Conservation (phyloP, 2,329 filamentous ascomycete genomes). For the Passalora sequoiae region DNA sequence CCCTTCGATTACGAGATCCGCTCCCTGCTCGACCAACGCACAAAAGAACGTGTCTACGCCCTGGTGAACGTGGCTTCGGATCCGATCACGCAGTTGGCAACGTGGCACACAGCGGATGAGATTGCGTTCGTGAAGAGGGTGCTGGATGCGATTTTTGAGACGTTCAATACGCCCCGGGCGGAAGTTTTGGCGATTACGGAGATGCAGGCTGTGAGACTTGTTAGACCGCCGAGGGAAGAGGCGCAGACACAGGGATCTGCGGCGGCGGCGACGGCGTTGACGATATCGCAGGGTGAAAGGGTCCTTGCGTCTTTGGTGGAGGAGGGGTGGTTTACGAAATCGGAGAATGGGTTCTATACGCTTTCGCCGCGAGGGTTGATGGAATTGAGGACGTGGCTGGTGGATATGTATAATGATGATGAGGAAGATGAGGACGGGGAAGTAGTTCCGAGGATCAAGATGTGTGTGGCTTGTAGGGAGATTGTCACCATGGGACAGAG, state of each 20-base stretch:
- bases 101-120: conserved; percentile 73
- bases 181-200: conserved; percentile 79
- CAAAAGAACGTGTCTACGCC: conserved; percentile 63
- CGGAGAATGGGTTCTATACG: conserved; percentile 64
- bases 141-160: conserved; percentile 87
- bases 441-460: conserved; percentile 77
- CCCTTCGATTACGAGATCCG: conserved; percentile 85
- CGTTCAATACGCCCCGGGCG: conserved; percentile 70
- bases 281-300: conserved; percentile 69
- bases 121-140: conserved; percentile 83
- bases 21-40: conserved; percentile 61
- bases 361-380: conserved; percentile 73
- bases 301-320: conserved; percentile 65
- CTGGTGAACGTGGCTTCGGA: conserved; percentile 87
- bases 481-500: conserved; percentile 79
- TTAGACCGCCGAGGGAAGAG: conserved; percentile 39
- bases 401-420: conserved; percentile 77
- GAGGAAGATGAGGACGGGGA: conserved; percentile 40
- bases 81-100: conserved; percentile 78
- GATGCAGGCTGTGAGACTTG: conserved; percentile 71
- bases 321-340: conserved; percentile 82
- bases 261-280: conserved; percentile 48
- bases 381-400: conserved; percentile 77
- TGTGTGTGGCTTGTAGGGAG: conserved; percentile 82
- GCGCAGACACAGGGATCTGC: conserved; percentile 17